Conservation (phyloP, 257 asterid species). For the Penstemon newberryi region DNA sequence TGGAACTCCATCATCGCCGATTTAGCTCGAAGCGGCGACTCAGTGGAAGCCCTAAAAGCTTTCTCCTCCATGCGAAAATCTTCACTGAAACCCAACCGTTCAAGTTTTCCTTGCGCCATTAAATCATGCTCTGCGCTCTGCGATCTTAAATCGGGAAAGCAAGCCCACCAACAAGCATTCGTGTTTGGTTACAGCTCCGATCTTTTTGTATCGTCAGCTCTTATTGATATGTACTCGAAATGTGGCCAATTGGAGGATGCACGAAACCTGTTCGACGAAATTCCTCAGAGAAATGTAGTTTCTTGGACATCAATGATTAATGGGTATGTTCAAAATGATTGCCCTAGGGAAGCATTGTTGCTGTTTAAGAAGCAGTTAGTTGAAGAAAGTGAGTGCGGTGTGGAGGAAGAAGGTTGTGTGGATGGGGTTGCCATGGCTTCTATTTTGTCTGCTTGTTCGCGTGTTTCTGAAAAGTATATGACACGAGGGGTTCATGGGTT, state of each 20-base stretch:
- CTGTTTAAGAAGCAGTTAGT: constrained; percentile 64
- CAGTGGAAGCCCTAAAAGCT: constrained; percentile 75
- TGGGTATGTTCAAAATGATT: constrained; percentile 66
- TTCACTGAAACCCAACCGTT: constrained; percentile 69
- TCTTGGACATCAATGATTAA: constrained; percentile 95
- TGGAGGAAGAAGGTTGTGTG: constrained; percentile 41
- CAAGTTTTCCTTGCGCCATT: constrained; percentile 83
- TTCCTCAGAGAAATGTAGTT: constrained; percentile 72
- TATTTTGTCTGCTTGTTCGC: constrained; percentile 80
- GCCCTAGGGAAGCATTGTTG: constrained; percentile 58
- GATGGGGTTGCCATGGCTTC: constrained; percentile 80
- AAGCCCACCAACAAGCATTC: constrained; percentile 83
- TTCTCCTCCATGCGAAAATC: constrained; percentile 85
- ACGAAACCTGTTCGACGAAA: constrained; percentile 65
- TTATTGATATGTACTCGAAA: constrained; percentile 81
- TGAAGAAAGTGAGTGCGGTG: constrained; percentile 38
- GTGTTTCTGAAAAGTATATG: constrained; percentile 51
- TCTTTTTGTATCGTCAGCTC: constrained; percentile 75
- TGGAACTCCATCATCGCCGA: constrained; percentile 93
- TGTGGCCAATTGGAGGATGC: constrained; percentile 69
- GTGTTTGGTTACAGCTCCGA: constrained; percentile 64
- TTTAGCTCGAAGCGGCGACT: constrained; percentile 83
- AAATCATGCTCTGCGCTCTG: constrained; percentile 78
- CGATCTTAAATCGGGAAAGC: constrained; percentile 79
- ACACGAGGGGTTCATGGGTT: constrained; percentile 72